Percentiles rank a stretch among this genome's conserved stretches.
Evolutionary conservation across 768 basidiomycete genomes (phyloP).

Genomic region (Podaxis carcinomalis): DNA sequence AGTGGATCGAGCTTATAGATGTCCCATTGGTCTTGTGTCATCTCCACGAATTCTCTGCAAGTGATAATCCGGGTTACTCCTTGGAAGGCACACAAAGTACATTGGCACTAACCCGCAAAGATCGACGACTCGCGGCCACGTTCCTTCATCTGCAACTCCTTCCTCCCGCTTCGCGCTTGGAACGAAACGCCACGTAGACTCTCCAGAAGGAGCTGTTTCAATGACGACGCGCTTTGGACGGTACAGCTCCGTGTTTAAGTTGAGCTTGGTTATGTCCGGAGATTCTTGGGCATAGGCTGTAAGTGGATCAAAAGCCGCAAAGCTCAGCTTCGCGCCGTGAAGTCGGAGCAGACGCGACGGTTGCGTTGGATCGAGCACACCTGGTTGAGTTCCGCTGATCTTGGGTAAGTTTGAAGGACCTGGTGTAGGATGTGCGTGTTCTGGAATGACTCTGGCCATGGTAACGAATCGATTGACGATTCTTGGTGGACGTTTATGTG

Average conservation of each 20-base stretch:
- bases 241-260: constrained; percentile 40
- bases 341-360: constrained; percentile 55
- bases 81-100: background rate
- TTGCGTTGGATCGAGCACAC: constrained; percentile 63
- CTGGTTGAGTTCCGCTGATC: constrained; percentile 50
- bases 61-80: background rate
- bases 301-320: constrained; percentile 71
- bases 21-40: constrained; percentile 80
- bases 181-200: constrained; percentile 71
- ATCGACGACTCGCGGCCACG: constrained; percentile 63
- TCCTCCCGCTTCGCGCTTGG: constrained; percentile 60
- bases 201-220: constrained; percentile 55
- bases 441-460: background rate
- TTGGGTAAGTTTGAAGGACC: constrained; percentile 21
- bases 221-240: constrained; percentile 72
- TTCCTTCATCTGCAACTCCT: constrained; percentile 60
- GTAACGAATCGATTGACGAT: background rate
- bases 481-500: background rate
- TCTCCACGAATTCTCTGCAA: constrained; percentile 41
- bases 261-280: constrained; percentile 35
- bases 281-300: constrained; percentile 46
- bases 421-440: constrained; percentile 12
- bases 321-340: constrained; percentile 56
- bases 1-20: constrained; percentile 75
- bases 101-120: constrained; percentile 59